These are phyloP conservation scores for Hypomyces perniciosus DNA, from an alignment of 2,329 filamentous ascomycete genomes.

Conservation along the genomic window DNA sequence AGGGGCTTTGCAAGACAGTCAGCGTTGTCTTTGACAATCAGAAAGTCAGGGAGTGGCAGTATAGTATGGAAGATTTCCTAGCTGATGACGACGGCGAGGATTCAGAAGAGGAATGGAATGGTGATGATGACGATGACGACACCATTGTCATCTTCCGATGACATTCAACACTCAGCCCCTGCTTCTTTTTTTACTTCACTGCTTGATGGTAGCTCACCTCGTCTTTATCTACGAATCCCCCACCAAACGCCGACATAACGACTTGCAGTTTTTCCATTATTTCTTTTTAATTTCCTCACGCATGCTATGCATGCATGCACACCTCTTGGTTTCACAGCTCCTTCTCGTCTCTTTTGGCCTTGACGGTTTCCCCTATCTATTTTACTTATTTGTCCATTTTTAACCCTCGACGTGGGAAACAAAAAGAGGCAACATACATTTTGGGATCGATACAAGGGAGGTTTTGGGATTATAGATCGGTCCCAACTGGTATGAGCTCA, in stretches of 20 bases:
- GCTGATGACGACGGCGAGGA: constrained; percentile 39
- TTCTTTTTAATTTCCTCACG: no score
- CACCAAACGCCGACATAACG: no score
- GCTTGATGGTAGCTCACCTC: no score
- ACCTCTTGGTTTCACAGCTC: no score
- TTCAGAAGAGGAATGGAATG: constrained; percentile 55
- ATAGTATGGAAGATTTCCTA: constrained; percentile 66
- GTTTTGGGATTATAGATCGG: no score
- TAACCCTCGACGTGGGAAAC: neutral
- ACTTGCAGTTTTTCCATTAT: no score
- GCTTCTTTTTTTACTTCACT: neutral
- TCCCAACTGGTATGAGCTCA: no score
- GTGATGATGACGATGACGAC: constrained; percentile 47
- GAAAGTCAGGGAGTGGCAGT: constrained; percentile 62
- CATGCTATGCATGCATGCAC: no score
- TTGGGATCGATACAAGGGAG: neutral
- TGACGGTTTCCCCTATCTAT: neutral
- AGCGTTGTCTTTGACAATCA: constrained; percentile 71
- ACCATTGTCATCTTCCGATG: constrained; percentile 22
- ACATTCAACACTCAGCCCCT: neutral
- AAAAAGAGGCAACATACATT: neutral
- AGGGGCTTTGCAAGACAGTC: constrained; percentile 66
- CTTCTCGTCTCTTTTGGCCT: no score
- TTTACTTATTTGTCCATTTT: neutral
- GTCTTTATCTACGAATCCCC: no score